Evolutionary conservation across 2,329 filamentous ascomycete genomes (phyloP), one percentile per base, ranked within the genome.

Genomic region (Aspergillus novoparasiticus): DNA sequence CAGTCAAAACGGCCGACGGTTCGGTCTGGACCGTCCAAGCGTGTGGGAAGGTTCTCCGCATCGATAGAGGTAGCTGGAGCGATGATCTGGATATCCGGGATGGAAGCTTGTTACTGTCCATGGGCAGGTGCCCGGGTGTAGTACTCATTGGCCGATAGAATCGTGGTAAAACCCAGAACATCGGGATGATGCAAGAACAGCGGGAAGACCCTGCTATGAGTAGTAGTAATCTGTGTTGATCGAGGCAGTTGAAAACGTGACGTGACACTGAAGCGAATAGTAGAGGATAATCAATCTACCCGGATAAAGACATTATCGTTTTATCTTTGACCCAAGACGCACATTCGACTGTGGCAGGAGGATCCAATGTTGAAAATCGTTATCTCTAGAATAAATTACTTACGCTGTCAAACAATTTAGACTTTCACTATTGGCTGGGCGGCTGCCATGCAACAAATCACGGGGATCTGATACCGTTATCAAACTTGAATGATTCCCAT

Each of bases 21-120:
- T 23, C 39, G 41, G 45, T 59, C 57, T 30, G 46, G 48, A 26
- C 48, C 50, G 26, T 54, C 39, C 16, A 41, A 23, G 16, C 21
- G 21, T 16, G 26, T 39, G 58, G 46, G 58, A 45, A 45, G 58
- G 34, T 51, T 59, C 58, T 54, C 58, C 58, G 58, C 58, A 26
- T 12, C 10, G 16, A 21, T 48, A 12, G 28, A 34, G 6, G 32
- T 19, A 32, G 57, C 14, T 43, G 3, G 23, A n/a, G 36, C 6
- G 1, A 9, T 41, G 19, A n/a, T n/a, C 39, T 9, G 16, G 19
- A 21, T 26, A 30, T 11, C n/a, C 51, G 55, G 56, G 56, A 46
- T 58, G 28, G 41, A 48, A 54, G 51, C 30, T 36, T 54, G 30
- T 36, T 54, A 54, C 51, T 36, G 21, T 54, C 28, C n/a, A 36